Base-by-base conservation (phyloP, 768 basidiomycete genomes). In the Xerocomellus chrysenteron region DNA sequence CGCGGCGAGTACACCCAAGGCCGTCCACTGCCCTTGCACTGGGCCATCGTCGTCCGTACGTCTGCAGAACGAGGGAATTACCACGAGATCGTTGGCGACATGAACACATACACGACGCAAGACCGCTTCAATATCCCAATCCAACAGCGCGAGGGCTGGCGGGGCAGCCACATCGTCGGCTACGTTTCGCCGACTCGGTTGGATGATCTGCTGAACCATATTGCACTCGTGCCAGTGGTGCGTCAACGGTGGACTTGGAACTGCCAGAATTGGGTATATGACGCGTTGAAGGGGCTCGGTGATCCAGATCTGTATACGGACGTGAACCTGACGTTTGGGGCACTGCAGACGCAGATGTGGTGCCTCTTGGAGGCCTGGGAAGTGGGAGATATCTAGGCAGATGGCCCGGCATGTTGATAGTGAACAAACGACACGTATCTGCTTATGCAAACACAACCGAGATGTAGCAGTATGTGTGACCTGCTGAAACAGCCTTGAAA, bases 331-430 rank as follows among this genome's bases (percentile, higher is more conserved):
- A 60, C 56, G 9, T 46, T 61, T 7, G 55, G 39, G 0, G 52
- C 35, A 2, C 36, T 71, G 19, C 68, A 68, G 46, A 61, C 58
- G 16, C 68, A 68, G 16, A 72, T 68, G 70, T 43, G 12, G 26
- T 60, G 56, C 44, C 50, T 72, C 9, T 56, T 72, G 50, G 70
- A 72, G 30, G 64, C 66, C 19, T 70, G 68, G 69, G 70, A 70
- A 30, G 17, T 54, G 14, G 63, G 65, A 5, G 65, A 71, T 17
- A 63, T 70, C 39, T 70, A 19, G 35, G 21, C 17, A n/a, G 37
- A 41, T n/a, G 4, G 32, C 8, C 3, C 5, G 4, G 19, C 39
- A 37, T 19, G 49, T 33, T 12, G 13, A 37, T 17, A 5, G 21
- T 5, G 28, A 26, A 35, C 17, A 26, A 48, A 28, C 16, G 14